Conservation (phyloP, 352 stramenopile species). For the Phytopythium chamaehyphon region DNA sequence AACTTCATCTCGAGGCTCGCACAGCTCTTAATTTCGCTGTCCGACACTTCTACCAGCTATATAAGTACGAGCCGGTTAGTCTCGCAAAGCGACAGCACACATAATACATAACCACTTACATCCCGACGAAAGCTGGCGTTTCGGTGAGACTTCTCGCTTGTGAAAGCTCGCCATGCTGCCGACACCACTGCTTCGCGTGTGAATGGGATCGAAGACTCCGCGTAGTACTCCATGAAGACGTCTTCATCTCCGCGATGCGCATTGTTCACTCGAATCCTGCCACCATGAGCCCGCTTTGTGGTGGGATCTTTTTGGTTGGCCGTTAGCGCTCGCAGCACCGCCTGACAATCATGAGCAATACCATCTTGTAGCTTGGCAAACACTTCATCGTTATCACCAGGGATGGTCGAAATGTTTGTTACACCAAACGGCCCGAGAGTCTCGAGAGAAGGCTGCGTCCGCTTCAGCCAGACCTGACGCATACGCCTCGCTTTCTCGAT, state of each 20-base stretch:
- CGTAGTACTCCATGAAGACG: constrained; percentile 17
- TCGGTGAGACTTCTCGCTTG: not conserved
- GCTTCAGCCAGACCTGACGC: constrained; percentile 1
- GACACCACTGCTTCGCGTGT: not conserved
- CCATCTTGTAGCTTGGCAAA: constrained; percentile 5
- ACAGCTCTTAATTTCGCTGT: constrained; percentile 1
- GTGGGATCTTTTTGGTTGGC: not conserved
- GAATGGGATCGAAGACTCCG: constrained; percentile 8
- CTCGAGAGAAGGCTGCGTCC: not conserved
- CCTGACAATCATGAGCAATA: constrained; percentile 8
- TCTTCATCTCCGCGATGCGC: constrained; percentile 6
- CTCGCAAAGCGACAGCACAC: no score
- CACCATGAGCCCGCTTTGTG: not conserved
- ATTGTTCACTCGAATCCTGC: not conserved
- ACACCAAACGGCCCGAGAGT: not conserved
- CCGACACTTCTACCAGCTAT: constrained; percentile 2
- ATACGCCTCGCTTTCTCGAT: not conserved
- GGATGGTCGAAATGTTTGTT: not conserved
- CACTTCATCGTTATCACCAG: constrained; percentile 4
- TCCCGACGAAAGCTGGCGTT: constrained; percentile 5
- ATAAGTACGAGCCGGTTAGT: no score
- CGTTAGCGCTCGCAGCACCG: not conserved
- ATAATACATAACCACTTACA: not conserved
- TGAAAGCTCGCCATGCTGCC: constrained; percentile 3
- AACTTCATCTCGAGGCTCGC: constrained; percentile 3